Base-by-base conservation (phyloP, 768 basidiomycete species). In the Mycena sanguinolenta region DNA sequence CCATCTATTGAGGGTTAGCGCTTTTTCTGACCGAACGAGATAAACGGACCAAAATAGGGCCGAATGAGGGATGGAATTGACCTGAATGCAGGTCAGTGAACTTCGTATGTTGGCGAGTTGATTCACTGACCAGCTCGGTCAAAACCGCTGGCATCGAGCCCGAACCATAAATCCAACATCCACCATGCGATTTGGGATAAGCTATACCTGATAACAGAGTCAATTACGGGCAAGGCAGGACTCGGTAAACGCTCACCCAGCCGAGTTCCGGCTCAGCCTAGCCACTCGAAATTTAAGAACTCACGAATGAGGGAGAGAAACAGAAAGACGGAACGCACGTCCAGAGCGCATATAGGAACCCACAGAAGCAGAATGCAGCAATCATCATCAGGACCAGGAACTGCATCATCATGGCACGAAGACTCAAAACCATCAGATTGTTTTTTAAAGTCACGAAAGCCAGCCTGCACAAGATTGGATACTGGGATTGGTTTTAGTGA, bases 101-200 rank as follows among this genome's bases (percentile, higher is more conserved):
- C 52, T 50, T 32, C 36, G 23, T n/a, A 62, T 12, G 17, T 13
- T 25, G 1, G 52, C 6, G 25, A 27, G 25, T 61, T 9, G 27
- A 19, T 53, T 50, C 6, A 87, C 93, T 76, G 67, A 95, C 95
- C 87, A 27, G 96, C 89, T 76, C 84, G 85, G 72, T 94, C 89
- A 75, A 99, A 98, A 5, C 97, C 97, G 55, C 86, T 90, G 0
- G 96, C 95, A 80, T 98, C 97, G 8, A 99, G 86, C n/a, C 97
- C 97, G 76, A 99, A 98, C 89, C 90, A 95, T 13, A 96, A 79
- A 76, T 97, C 94, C 27, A 97, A 86, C 91, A 98, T 94, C 95
- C 95, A 97, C 96, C 95, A 98, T 0, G 92, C 90, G 63, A 97
- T 95, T 30, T 67, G 69, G 7, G 65, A 34, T 9, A 54, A 39